A percentile compares a stretch with the other conserved stretches of the same genome.
Evolutionary conservation across 768 basidiomycete genomes (phyloP).

Genomic region (Tremella fuciformis): DNA sequence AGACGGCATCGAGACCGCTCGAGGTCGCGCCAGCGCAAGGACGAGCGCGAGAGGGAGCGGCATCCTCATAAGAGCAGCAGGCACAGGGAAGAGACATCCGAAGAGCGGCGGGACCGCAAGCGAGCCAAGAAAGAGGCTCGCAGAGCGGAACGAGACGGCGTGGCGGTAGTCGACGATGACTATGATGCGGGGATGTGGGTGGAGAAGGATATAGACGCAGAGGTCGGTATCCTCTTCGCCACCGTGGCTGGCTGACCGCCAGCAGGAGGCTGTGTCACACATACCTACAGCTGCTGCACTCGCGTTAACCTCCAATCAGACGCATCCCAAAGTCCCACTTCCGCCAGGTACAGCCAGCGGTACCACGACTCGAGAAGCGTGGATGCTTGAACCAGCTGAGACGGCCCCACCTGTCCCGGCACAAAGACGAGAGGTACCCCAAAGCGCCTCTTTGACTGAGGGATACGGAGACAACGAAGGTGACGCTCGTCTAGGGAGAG

Average conservation of each 20-base stretch:
- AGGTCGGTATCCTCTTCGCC: conserved; percentile 14
- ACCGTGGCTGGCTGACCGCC: background rate
- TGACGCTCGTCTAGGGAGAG: conserved; percentile 54
- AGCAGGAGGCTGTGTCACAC: conserved; percentile 53
- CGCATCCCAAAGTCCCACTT: conserved; percentile 56
- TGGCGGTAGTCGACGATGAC: conserved; percentile 66
- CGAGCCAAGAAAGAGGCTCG: conserved; percentile 52
- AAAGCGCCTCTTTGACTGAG: conserved; percentile 44
- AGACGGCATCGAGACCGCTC: background rate
- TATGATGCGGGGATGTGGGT: conserved; percentile 68
- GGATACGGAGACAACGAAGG: conserved; percentile 58
- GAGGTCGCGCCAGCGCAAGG: conserved; percentile 1
- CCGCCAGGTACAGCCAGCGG: conserved; percentile 58
- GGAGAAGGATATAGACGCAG: conserved; percentile 41
- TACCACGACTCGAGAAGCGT: conserved; percentile 65
- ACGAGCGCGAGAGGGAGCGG: conserved; percentile 5
- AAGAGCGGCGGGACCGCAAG: conserved; percentile 20
- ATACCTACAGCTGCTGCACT: conserved; percentile 75
- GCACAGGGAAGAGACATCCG: conserved; percentile 37
- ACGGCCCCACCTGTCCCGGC: conserved; percentile 10
- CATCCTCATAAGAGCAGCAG: conserved; percentile 19
- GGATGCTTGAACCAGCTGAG: conserved; percentile 68
- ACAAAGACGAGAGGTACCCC: conserved; percentile 23
- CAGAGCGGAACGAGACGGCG: conserved; percentile 19
- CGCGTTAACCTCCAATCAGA: conserved; percentile 60